A percentile compares a stretch with the other conserved stretches of the same genome.
Conservation (phyloP, 306 rosid species). For the Trifolium dubium region DNA sequence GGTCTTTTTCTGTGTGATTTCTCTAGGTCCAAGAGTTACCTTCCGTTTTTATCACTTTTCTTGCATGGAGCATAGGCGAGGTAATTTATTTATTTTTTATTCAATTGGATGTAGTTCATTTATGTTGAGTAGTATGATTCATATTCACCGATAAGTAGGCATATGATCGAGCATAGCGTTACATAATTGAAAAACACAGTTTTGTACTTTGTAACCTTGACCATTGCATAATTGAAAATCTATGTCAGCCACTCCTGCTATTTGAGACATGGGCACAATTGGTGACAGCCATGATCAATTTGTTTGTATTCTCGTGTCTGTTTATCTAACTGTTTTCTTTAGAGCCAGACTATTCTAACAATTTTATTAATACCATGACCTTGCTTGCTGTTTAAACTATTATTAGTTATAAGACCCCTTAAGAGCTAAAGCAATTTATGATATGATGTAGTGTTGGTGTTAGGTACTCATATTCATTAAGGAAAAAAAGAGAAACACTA, state of each 20-base stretch:
- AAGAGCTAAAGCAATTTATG: constrained; percentile 17
- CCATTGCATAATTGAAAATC: background rate
- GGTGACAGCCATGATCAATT: background rate
- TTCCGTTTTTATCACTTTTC: constrained; percentile 74
- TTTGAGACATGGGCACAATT: background rate
- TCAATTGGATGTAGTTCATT: constrained; percentile 13
- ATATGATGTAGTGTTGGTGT: constrained; percentile 12
- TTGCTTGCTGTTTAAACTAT: background rate
- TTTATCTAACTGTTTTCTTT: background rate
- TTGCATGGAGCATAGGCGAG: constrained; percentile 90
- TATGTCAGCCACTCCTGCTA: background rate
- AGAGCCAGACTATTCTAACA: background rate
- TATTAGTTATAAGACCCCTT: background rate
- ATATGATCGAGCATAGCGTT: background rate
- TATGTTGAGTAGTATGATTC: background rate
- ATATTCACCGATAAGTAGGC: background rate
- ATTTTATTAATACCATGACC: constrained; percentile 8
- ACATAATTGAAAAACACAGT: background rate
- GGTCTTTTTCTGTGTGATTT: constrained; percentile 16
- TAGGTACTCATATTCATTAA: background rate
- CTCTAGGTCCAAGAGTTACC: constrained; percentile 72
- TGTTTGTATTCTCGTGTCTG: background rate
- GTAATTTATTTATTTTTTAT: constrained; percentile 47
- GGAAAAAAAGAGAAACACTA: constrained; percentile 4
- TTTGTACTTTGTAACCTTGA: background rate